Conservation (phyloP, 768 basidiomycete genomes). For the Paxillus involutus region DNA sequence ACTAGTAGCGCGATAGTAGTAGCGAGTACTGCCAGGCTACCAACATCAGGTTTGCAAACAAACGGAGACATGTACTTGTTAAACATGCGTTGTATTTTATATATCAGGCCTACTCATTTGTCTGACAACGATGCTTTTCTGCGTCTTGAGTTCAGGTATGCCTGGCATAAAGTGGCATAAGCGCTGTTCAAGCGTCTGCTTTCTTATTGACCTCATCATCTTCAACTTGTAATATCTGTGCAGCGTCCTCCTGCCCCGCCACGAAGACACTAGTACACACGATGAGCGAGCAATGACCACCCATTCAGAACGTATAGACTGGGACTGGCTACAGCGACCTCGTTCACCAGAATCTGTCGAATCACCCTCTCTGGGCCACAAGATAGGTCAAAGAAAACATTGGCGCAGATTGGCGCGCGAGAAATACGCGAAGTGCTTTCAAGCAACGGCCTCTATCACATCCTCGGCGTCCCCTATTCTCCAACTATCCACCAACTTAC, state of each 20-base stretch:
- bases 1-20: neutral
- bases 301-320: constrained; percentile 25
- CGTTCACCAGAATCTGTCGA: constrained; percentile 10
- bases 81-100: no score
- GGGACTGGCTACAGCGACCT: constrained; percentile 29
- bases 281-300: constrained; percentile 38
- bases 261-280: constrained; percentile 47
- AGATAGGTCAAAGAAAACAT: constrained; percentile 4
- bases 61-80: neutral
- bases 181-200: neutral
- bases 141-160: constrained; percentile 30
- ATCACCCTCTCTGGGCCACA: constrained; percentile 2
- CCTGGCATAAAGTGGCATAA: no score
- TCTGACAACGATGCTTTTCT: constrained; percentile 31
- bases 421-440: constrained; percentile 49
- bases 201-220: neutral
- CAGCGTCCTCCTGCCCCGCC: no score
- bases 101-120: neutral
- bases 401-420: constrained; percentile 8
- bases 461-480: constrained; percentile 62
- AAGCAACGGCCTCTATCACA: constrained; percentile 67
- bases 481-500: constrained; percentile 55
- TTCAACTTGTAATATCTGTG: constrained; percentile 4
- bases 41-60: neutral
- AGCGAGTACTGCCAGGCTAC: neutral